Percentiles rank a stretch among this genome's conserved stretches.
These are phyloP conservation scores for Pythium myriotylum DNA, from an alignment of 352 stramenopile species.

Conservation along the genomic window DNA sequence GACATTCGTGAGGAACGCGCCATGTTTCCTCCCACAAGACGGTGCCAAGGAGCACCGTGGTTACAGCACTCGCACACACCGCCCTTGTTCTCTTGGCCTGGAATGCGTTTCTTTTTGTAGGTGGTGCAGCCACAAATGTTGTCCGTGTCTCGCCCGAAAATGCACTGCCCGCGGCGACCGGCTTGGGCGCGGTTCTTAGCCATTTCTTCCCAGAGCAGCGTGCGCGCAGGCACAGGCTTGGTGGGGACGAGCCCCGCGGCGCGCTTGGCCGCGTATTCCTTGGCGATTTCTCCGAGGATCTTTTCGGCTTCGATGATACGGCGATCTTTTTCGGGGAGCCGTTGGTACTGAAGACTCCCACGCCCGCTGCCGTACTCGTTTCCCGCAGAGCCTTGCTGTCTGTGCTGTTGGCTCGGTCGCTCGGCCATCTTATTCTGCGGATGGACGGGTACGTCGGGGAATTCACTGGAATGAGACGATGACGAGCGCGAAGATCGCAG, in stretches of 20 bases:
- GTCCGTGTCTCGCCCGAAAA: slow-evolving; percentile 63
- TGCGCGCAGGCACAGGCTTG: slow-evolving; percentile 68
- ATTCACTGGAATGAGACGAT: background rate
- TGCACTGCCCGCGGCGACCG: slow-evolving; percentile 58
- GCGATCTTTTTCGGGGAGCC: slow-evolving; percentile 28
- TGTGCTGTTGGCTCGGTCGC: slow-evolving; percentile 7
- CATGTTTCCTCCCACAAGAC: slow-evolving; percentile 54
- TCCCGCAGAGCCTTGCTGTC: background rate
- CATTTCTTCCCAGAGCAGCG: slow-evolving; percentile 82
- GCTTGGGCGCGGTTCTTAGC: slow-evolving; percentile 32
- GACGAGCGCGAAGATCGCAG: background rate
- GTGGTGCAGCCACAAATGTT: slow-evolving; percentile 57
- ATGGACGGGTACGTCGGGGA: background rate
- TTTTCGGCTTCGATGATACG: slow-evolving; percentile 64
- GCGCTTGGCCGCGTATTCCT: slow-evolving; percentile 80
- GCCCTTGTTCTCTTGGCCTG: slow-evolving; percentile 45
- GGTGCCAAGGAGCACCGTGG: slow-evolving; percentile 75
- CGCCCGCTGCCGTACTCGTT: background rate
- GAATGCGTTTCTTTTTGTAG: slow-evolving; percentile 52
- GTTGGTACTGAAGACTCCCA: slow-evolving; percentile 1
- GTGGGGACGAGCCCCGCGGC: slow-evolving; percentile 72
- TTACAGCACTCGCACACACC: slow-evolving; percentile 72
- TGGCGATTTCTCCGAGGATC: slow-evolving; percentile 74
- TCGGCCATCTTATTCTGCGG: background rate
- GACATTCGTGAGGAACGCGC: slow-evolving; percentile 23